A percentile compares a stretch with the other conserved stretches of the same genome.
phyloP scores from a whole-genome alignment of 2,329 filamentous ascomycete species.

The Aspergillus eucalypticola region DNA sequence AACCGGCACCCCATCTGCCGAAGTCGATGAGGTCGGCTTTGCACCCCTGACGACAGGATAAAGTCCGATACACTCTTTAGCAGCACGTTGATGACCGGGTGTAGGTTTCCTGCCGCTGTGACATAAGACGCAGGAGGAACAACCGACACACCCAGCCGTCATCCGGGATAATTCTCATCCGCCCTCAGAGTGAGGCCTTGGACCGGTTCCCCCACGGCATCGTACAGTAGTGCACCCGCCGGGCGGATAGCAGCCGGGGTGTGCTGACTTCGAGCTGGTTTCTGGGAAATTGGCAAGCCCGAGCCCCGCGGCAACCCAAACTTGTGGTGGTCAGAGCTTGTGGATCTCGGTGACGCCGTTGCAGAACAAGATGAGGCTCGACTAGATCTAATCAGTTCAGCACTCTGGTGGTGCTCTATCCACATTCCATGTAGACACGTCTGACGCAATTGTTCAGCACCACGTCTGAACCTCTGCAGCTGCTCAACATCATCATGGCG shows the following conservation, averaged over 20 bases:
- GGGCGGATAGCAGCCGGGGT: constrained; percentile 5
- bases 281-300: constrained; percentile 10
- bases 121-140: neutral
- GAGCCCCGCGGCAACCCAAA: constrained; percentile 3
- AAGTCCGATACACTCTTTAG: constrained; percentile 3
- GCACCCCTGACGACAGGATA: neutral
- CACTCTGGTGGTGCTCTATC: neutral
- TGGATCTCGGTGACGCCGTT: constrained; percentile 11
- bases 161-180: constrained; percentile 5
- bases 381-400: neutral
- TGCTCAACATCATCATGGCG: neutral
- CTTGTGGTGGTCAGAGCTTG: constrained; percentile 19
- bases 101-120: neutral
- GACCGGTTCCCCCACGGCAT: constrained; percentile 1
- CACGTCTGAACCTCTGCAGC: neutral
- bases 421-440: neutral
- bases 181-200: neutral
- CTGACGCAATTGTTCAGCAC: neutral
- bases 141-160: constrained; percentile 1
- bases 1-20: neutral
- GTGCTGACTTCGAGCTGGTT: constrained; percentile 11
- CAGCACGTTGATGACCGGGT: neutral
- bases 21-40: neutral
- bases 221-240: constrained; percentile 4
- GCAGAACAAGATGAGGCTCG: neutral